Base-by-base conservation (phyloP, 2,329 filamentous ascomycete genomes). In the Fusarium sp. region DNA sequence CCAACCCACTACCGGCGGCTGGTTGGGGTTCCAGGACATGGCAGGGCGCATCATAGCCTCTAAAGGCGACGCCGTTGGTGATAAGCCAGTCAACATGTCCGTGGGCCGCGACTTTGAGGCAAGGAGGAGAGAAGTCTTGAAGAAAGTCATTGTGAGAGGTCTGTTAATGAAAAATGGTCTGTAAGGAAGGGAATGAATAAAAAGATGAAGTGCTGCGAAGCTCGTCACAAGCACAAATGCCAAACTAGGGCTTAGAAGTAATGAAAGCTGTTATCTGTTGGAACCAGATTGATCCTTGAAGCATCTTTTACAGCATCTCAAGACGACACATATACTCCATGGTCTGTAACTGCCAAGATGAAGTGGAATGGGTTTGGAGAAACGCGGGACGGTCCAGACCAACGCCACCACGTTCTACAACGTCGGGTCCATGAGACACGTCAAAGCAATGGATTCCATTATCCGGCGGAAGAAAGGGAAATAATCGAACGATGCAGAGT, bases 61-160 rank as follows among this genome's bases (percentile, higher is more conserved):
- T 35, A 14, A 66, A 78, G 1, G 77, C 77, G 2, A 77, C 62
- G 7, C 75, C 74, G 16, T 76, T 70, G 4, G 75, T 70, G 14
- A 78, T 68, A 1, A 78, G 74, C 77, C 77, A 78, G 27, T 78
- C 77, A 0, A 78, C 76, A 54, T 78, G 77, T 4, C 77, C 77
- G 9, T 78, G 77, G 3, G 75, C 71, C 6, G 67, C 30, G 5
- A 74, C 66, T 4, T 65, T 30, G 0, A 4, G 1, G 41, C 7
- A 14, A 71, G 16, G 4, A 73, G 27, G 6, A 34, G 48, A 13
- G 50, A 32, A 7, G 11, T 45, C n/a, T 64, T 68, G 30, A 52
- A 16, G 2, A 20, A 34, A 5, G 32, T 2, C 76, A 77, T 77
- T 9, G 5, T 65, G 45, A 59, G 35, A 13, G n/a, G 13, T 8